phyloP scores from a whole-genome alignment of 2,329 filamentous ascomycete species.

The Xylariaceae sp. region DNA sequence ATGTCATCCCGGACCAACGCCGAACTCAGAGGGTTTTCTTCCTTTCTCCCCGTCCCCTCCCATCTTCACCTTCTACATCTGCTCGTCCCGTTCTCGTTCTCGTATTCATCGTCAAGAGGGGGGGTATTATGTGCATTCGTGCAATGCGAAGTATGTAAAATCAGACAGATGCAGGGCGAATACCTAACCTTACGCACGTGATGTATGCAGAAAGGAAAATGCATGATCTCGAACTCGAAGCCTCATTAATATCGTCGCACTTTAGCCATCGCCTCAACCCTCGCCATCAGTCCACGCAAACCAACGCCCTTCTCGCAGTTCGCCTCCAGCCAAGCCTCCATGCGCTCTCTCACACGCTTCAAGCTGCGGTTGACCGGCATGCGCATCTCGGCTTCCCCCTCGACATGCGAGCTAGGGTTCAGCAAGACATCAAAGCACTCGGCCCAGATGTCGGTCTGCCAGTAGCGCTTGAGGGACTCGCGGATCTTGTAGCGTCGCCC shows the following conservation, averaged over 20 bases:
- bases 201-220: not conserved
- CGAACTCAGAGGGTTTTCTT: too few species aligned
- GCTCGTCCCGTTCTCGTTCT: too few species aligned
- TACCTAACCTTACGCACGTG: too few species aligned
- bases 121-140: too few species aligned
- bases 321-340: conserved; percentile 77
- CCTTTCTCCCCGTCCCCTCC: too few species aligned
- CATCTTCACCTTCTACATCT: too few species aligned
- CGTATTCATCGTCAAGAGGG: too few species aligned
- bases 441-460: conserved; percentile 89
- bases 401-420: conserved; percentile 69
- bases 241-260: conserved; percentile 14
- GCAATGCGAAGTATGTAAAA: too few species aligned
- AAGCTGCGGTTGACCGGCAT: conserved; percentile 74
- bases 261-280: conserved; percentile 48
- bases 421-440: conserved; percentile 80
- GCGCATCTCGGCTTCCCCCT: conserved; percentile 55
- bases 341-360: conserved; percentile 64
- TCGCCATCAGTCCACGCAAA: conserved; percentile 65
- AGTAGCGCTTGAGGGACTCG: conserved; percentile 87
- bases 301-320: conserved; percentile 79
- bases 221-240: too few species aligned
- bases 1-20: too few species aligned
- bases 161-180: too few species aligned
- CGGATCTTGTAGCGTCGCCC: conserved; percentile 73